Evolutionary conservation across 1,139 yeast genomes (phyloP), one percentile per base, ranked within the genome.

Genomic region (Eremothecium coryli): DNA sequence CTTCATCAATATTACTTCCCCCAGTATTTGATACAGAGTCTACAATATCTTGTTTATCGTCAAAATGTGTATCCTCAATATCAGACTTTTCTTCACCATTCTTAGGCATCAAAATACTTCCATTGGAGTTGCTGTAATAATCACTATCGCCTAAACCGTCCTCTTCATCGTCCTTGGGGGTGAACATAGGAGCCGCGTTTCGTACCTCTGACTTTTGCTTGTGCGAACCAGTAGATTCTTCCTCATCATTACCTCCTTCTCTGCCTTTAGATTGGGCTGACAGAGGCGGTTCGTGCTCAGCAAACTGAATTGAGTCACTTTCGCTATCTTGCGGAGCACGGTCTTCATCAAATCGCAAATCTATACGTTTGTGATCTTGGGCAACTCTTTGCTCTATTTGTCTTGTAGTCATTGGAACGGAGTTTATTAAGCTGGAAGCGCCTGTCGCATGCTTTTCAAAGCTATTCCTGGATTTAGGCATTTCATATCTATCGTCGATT

Each of bases 331-430:
- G n/a, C n/a, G 17, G 30, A 14, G 10, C 10, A 18, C 11, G 10
- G 17, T 20, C 22, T 26, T 35, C 34, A 9, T 30, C 38, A 4
- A 17, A 18, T 12, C 27, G 21, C n/a, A 38, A 12, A 26, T 38
- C 37, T 13, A 41, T 39, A 21, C 44, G 38, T 21, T 41, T 43
- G 29, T 45, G 45, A 15, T 40, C 50, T 4, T 31, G 14, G 6
- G 42, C 37, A 5, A 38, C 43, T 27, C 39, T 35, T 14, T 43
- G 39, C 29, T 50, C 52, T 8, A 41, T 40, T 33, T 47, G 43
- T 27, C 48, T 45, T 9, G 54, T 48, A 5, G 52, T 51, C 29
- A 46, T 52, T 13, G 49, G 43, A 4, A 52, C 56, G 5, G 57
- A 52, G 35, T 48, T 49, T 13, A 52, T 51, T 28, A 52, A 35